Percentiles rank a stretch among this genome's conserved stretches.
phyloP scores from a whole-genome alignment of 2,329 filamentous ascomycete genomes.

The Dactylellina haptotyla region DNA sequence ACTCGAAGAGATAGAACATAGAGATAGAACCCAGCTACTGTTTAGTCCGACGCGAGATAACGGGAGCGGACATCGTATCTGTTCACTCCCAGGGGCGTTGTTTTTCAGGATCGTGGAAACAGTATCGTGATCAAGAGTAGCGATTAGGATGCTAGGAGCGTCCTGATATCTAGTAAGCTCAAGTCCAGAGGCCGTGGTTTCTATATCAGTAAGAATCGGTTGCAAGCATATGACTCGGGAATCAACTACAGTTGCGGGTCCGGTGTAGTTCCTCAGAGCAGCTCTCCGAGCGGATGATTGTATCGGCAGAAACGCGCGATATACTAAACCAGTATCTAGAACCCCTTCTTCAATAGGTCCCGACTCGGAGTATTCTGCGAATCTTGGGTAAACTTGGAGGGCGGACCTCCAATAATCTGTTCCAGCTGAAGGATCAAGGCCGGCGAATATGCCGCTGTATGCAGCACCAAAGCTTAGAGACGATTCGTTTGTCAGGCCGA shows the following conservation, averaged over 20 bases:
- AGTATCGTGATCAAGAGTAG: too few species aligned
- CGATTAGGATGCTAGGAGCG: too few species aligned
- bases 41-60: too few species aligned
- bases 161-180: too few species aligned
- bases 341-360: background rate
- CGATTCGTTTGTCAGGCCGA: background rate
- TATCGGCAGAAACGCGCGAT: background rate
- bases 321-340: background rate
- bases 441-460: background rate
- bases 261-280: background rate
- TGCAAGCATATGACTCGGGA: constrained; percentile 4
- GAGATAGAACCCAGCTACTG: too few species aligned
- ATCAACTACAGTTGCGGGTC: background rate
- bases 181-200: too few species aligned
- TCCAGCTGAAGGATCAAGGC: too few species aligned
- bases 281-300: background rate
- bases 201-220: background rate
- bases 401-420: too few species aligned
- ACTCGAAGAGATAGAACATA: too few species aligned
- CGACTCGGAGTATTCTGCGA: background rate
- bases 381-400: background rate
- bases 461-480: background rate
- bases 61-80: too few species aligned
- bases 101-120: too few species aligned
- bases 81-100: too few species aligned